Percentiles rank a stretch among this genome's conserved stretches.
phyloP scores from a whole-genome alignment of 768 basidiomycete genomes.

The Leccinum sublutescens region DNA sequence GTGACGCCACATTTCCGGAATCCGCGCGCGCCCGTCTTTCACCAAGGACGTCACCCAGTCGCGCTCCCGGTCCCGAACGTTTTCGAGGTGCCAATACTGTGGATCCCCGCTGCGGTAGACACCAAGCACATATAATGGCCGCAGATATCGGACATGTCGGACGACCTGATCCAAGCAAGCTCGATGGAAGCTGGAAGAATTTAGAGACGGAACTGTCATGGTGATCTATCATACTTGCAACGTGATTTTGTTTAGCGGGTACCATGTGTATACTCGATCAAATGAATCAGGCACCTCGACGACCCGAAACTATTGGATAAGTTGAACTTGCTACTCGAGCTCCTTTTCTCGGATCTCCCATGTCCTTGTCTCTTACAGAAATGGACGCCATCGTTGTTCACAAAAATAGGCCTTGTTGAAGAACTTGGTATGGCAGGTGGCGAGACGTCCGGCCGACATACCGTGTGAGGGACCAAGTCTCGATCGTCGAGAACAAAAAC shows the following conservation, averaged over 20 bases:
- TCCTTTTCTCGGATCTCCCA: background rate
- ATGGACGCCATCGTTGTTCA: too few species aligned
- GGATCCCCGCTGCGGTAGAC: constrained; percentile 10
- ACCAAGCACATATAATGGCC: background rate
- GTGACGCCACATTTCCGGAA: constrained; percentile 6
- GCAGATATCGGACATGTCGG: background rate
- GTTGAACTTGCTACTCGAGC: background rate
- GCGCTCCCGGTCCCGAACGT: constrained; percentile 5
- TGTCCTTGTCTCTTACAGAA: background rate
- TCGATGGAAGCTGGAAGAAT: background rate
- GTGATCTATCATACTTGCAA: background rate
- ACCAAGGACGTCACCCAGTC: background rate
- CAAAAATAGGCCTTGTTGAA: background rate
- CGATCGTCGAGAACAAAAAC: background rate
- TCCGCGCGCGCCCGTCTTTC: constrained; percentile 9
- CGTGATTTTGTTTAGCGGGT: background rate
- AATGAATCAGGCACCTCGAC: background rate
- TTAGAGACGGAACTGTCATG: background rate
- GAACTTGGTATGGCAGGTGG: background rate
- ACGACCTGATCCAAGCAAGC: background rate
- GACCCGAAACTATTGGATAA: background rate
- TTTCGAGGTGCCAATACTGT: constrained; percentile 9
- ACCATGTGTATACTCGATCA: background rate
- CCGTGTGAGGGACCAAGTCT: background rate
- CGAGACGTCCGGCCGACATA: background rate